Evolutionary conservation across 1,139 yeast genomes (phyloP), one percentile per base, ranked within the genome.

Genomic region (Lodderomyces elongisporus): DNA sequence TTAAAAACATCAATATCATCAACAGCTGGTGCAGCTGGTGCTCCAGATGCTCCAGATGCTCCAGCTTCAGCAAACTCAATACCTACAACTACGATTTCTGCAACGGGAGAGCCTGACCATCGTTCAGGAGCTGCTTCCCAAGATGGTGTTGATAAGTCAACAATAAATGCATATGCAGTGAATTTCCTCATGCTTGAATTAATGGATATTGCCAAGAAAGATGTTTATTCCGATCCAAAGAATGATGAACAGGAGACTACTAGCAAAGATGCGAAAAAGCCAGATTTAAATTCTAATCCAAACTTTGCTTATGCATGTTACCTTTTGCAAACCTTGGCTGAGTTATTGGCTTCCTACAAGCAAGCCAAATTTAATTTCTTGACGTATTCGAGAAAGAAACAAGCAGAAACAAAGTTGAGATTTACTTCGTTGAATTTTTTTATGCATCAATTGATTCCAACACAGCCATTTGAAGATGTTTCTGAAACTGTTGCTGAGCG

Each of bases 311-410:
- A 83, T 48, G 77, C 78, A 35, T 71, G 83, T 31, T 85, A 80
- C 50, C 58, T 89, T 27, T 58, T 89, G 27, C 85, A 80, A 47
- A 60, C 77, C 0, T 56, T 88, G 25, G 70, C 81, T 1, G 97
- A 89, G 46, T 60, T 88, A 12, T 56, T 88, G 14, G 77, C 81
- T 2, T 83, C 95, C 1, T 89, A 88, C 55, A 82, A 81, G 44
- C 79, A 77, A 41, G 77, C 91, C 39, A 89, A 89, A 52, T 68
- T 84, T 34, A 96, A 87, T 47, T 84, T 89, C 48, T 62, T 89
- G 37, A 79, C 89, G 0, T 88, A 74, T 47, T 78, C 91, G 3
- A 81, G 79, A 50, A 77, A 77, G 55, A 56, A 62, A 3, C 49
- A 47, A 15, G 52, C 61, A 14, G 55, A 58, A 9, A 58, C 41